Conservation (phyloP, 2,329 filamentous ascomycete species). For the Paraconiothyrium brasiliense region DNA sequence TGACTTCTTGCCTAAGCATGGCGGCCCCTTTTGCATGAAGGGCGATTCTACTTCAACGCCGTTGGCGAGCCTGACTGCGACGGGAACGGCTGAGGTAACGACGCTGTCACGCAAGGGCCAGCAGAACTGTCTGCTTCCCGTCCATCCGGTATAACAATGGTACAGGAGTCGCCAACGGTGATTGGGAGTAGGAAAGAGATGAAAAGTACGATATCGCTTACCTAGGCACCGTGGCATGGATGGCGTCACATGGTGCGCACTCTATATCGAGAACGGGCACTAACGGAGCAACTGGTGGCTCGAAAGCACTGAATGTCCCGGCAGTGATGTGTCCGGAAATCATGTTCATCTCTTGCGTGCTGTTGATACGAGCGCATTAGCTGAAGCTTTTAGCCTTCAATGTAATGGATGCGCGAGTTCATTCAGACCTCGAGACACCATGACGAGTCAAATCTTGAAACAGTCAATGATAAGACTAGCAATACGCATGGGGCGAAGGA, state of each 20-base stretch:
- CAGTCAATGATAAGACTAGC: too few relatives aligned
- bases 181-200: background rate
- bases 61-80: conserved; percentile 29
- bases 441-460: too few relatives aligned
- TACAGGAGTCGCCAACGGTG: too few relatives aligned
- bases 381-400: too few relatives aligned
- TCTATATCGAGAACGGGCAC: background rate
- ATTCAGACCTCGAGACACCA: too few relatives aligned
- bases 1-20: background rate
- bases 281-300: background rate
- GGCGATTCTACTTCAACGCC: conserved; percentile 16
- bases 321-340: background rate
- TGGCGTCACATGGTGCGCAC: background rate
- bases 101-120: conserved; percentile 14
- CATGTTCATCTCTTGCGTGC: background rate
- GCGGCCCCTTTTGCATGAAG: background rate
- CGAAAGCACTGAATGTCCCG: conserved; percentile 1
- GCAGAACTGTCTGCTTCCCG: background rate
- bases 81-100: conserved; percentile 27
- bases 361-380: background rate
- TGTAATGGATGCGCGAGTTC: too few relatives aligned
- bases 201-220: background rate
- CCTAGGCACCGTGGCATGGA: background rate
- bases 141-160: background rate
- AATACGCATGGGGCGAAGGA: too few relatives aligned